Percentiles rank a stretch among this genome's conserved stretches.
Conservation (phyloP, 768 basidiomycete species). For the Suillus decipiens region DNA sequence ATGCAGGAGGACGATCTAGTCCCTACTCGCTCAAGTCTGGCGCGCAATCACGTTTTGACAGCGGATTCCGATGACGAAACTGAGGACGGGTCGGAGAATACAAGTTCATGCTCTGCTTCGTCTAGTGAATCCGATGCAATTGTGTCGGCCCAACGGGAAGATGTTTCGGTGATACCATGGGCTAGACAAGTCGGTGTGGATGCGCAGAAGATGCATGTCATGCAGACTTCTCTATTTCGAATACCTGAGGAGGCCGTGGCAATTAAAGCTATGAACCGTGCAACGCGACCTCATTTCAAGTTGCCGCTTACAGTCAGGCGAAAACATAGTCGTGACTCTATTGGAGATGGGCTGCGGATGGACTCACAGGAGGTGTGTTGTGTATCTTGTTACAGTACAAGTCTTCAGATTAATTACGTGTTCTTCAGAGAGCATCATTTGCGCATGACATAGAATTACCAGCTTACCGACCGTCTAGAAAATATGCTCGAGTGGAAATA, state of each 20-base stretch:
- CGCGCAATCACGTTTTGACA: constrained; percentile 47
- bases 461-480: constrained; percentile 72
- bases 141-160: constrained; percentile 29
- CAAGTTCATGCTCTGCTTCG: constrained; percentile 36
- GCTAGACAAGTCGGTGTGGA: constrained; percentile 76
- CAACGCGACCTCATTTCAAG: constrained; percentile 36
- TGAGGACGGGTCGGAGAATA: constrained; percentile 43
- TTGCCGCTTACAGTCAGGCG: constrained; percentile 47
- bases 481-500: constrained; percentile 74
- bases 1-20: constrained; percentile 55
- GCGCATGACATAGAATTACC: constrained; percentile 70
- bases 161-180: constrained; percentile 66
- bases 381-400: constrained; percentile 11
- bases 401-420: constrained; percentile 3
- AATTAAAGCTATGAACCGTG: constrained; percentile 53
- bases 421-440: constrained; percentile 71
- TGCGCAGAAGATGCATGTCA: constrained; percentile 86
- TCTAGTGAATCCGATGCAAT: constrained; percentile 26
- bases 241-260: constrained; percentile 73
- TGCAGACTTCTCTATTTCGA: constrained; percentile 88
- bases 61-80: constrained; percentile 59
- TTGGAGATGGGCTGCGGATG: constrained; percentile 64
- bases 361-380: constrained; percentile 61
- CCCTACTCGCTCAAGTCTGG: constrained; percentile 25
- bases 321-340: constrained; percentile 79